These are phyloP conservation scores for Phaseolus lunatus DNA, from an alignment of 306 rosid species.

Conservation along the genomic window DNA sequence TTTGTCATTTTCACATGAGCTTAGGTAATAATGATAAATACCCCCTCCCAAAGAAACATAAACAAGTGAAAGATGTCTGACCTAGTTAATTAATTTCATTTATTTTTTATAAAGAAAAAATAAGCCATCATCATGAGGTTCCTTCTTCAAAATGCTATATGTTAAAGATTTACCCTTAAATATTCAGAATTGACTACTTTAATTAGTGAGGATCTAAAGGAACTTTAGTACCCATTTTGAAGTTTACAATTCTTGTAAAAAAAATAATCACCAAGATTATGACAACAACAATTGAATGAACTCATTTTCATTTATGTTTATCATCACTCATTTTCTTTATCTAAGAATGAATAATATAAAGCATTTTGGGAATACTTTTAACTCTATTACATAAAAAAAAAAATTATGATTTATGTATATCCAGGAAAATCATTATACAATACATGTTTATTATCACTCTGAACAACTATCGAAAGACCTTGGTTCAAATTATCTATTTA, in stretches of 20 bases:
- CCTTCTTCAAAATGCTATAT: constrained; percentile 9
- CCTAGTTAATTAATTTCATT: not conserved
- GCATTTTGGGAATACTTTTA: too few species aligned
- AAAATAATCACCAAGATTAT: not conserved
- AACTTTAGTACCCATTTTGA: not conserved
- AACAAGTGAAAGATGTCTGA: not conserved
- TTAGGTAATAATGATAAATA: constrained; percentile 38
- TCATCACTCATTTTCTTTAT: too few species aligned
- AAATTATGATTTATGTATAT: too few species aligned
- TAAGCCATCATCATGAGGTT: not conserved
- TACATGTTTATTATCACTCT: constrained; percentile 1
- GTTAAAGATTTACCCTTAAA: not conserved
- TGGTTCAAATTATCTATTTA: not conserved
- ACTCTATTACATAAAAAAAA: too few species aligned
- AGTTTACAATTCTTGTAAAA: constrained; percentile 1
- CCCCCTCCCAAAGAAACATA: constrained; percentile 8
- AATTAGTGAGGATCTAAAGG: not conserved
- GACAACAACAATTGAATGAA: constrained; percentile 3
- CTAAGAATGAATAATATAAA: too few species aligned
- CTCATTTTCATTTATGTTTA: constrained; percentile 13
- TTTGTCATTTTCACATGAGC: constrained; percentile 43
- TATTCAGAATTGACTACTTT: constrained; percentile 15
- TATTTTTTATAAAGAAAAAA: not conserved
- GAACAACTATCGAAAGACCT: not conserved
- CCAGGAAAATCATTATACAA: too few species aligned